Conservation (phyloP, 176 grass and related monocot genomes). For the Lolium multiflorum region DNA sequence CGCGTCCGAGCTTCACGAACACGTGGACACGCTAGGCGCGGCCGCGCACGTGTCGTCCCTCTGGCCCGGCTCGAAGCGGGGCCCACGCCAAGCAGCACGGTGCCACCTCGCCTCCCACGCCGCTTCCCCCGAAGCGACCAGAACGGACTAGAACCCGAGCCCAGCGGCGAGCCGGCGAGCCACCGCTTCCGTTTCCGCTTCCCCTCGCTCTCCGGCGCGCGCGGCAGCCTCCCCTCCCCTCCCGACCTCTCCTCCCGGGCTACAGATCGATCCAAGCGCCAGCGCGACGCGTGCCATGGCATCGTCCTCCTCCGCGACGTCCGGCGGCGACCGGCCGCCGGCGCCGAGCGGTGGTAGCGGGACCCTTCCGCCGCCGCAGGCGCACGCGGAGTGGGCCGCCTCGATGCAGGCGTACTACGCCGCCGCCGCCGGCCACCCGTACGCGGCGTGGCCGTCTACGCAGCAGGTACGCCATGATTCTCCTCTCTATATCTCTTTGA, state of each 20-base stretch:
- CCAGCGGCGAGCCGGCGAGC: slow-evolving; percentile 26
- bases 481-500: not conserved
- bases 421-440: slow-evolving; percentile 44
- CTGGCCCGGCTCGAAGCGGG: not conserved
- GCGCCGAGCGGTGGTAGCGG: slow-evolving; percentile 28
- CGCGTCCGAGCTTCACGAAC: slow-evolving; percentile 32
- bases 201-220: not conserved
- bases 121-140: slow-evolving; percentile 42
- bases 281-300: not conserved
- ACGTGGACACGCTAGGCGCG: slow-evolving; percentile 32
- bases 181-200: not conserved
- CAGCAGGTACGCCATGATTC: slow-evolving; percentile 52
- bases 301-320: slow-evolving; percentile 56
- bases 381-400: slow-evolving; percentile 50
- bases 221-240: not conserved
- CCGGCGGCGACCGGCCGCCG: slow-evolving; percentile 44
- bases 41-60: slow-evolving; percentile 47
- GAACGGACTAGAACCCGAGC: slow-evolving; percentile 17
- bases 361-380: not conserved
- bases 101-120: slow-evolving; percentile 33
- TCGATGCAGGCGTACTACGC: slow-evolving; percentile 70
- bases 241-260: not conserved
- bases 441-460: slow-evolving; percentile 59
- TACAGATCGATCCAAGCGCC: not conserved
- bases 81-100: slow-evolving; percentile 42